Percentiles rank a stretch among this genome's conserved stretches.
phyloP scores from a whole-genome alignment of 1,139 yeast genomes.

The Pneumocystis murina region DNA sequence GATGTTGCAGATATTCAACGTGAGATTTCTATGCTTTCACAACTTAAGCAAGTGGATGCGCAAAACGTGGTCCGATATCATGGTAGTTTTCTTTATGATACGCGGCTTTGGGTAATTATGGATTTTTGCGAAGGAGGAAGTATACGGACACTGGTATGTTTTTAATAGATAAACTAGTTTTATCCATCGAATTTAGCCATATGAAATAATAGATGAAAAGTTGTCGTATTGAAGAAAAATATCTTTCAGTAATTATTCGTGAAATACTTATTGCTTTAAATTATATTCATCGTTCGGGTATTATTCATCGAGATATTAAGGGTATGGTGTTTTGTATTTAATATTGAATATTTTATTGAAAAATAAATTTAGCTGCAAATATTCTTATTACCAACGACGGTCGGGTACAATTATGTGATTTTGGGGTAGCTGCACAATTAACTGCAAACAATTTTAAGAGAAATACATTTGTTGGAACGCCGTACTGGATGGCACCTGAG shows the following conservation, averaged over 20 bases:
- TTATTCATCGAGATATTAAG: slow-evolving; percentile 87
- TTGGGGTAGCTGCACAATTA: slow-evolving; percentile 93
- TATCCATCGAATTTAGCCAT: not conserved
- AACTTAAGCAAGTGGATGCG: slow-evolving; percentile 60
- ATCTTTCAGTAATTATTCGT: slow-evolving; percentile 65
- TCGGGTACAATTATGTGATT: slow-evolving; percentile 80
- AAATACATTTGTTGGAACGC: slow-evolving; percentile 96
- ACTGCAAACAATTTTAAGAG: slow-evolving; percentile 65
- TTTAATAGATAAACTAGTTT: not conserved
- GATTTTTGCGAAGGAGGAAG: slow-evolving; percentile 97
- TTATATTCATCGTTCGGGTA: slow-evolving; percentile 75
- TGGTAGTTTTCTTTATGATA: slow-evolving; percentile 74
- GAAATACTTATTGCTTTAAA: slow-evolving; percentile 66
- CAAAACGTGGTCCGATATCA: slow-evolving; percentile 77
- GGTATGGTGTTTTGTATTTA: not conserved
- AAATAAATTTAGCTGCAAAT: slow-evolving; percentile 50
- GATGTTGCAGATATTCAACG: slow-evolving; percentile 91
- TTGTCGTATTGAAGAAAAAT: slow-evolving; percentile 74
- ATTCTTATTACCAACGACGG: slow-evolving; percentile 83
- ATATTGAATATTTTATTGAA: not conserved
- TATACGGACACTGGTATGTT: slow-evolving; percentile 46
- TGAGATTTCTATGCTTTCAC: slow-evolving; percentile 75
- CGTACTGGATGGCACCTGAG: slow-evolving; percentile 99
- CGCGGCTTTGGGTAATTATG: slow-evolving; percentile 94
- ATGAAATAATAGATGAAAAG: slow-evolving; percentile 40